Conservation (phyloP, 495 filamentous ascomycete species). For the Penicillium desertorum region DNA sequence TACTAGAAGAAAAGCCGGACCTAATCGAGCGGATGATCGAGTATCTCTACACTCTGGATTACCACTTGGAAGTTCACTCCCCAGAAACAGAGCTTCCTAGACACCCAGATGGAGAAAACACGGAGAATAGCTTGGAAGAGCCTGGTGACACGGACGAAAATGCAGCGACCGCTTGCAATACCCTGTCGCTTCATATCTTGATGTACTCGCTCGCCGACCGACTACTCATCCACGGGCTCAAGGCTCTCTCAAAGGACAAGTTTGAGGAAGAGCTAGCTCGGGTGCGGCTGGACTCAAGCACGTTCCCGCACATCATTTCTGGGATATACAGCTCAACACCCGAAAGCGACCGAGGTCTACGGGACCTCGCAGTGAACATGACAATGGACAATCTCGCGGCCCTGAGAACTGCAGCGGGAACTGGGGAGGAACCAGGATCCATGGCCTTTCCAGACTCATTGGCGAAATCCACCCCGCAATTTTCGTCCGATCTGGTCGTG, state of each 20-base stretch:
- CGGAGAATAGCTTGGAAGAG: too few relatives aligned
- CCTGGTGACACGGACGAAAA: background rate
- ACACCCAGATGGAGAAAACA: background rate
- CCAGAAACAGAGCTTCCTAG: background rate
- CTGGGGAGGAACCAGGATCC: too few relatives aligned
- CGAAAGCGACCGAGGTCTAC: conserved; percentile 30
- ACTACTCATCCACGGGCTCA: conserved; percentile 19
- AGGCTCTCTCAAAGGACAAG: conserved; percentile 17
- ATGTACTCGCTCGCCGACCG: conserved; percentile 27
- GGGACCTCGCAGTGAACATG: conserved; percentile 32
- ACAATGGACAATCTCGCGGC: conserved; percentile 5
- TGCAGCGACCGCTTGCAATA: background rate
- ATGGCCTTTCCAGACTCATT: background rate
- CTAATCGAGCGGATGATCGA: conserved; percentile 19
- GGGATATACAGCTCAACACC: conserved; percentile 38
- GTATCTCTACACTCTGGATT: conserved; percentile 25
- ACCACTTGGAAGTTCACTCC: background rate
- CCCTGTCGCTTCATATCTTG: conserved; percentile 13
- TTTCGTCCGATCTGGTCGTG: conserved; percentile 15
- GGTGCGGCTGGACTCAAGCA: conserved; percentile 14
- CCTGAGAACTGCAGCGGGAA: background rate
- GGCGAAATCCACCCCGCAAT: conserved; percentile 14
- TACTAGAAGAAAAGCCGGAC: conserved; percentile 16
- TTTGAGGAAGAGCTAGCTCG: conserved; percentile 8
- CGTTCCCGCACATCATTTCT: conserved; percentile 29